These are phyloP conservation scores for Podospora sp. DNA, from an alignment of 495 filamentous ascomycete genomes.

Conservation along the genomic window DNA sequence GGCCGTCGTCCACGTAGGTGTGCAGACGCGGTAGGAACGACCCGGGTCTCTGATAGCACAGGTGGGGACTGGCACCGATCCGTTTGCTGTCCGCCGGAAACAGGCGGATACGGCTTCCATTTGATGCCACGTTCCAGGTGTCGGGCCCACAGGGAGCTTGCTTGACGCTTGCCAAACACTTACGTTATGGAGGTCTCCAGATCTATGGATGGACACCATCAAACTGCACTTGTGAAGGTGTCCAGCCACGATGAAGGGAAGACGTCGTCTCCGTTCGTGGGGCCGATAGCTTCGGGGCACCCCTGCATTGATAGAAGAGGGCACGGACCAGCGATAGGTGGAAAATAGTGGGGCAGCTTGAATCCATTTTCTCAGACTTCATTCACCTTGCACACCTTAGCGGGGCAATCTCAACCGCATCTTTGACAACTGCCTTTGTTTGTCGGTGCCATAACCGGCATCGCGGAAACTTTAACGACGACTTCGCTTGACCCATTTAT, in stretches of 20 bases:
- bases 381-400: slow-evolving; percentile 15
- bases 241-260: neutral
- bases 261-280: neutral
- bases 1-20: neutral
- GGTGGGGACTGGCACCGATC: neutral
- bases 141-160: neutral
- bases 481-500: neutral
- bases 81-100: neutral
- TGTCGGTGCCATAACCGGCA: neutral
- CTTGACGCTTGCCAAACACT: neutral
- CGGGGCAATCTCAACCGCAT: neutral
- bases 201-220: no score
- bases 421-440: neutral
- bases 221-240: neutral
- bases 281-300: neutral
- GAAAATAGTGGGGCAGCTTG: neutral
- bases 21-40: neutral
- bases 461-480: neutral
- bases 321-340: slow-evolving; percentile 8
- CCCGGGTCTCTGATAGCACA: neutral
- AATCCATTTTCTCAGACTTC: neutral
- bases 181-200: neutral
- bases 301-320: neutral
- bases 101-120: neutral
- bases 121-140: neutral